Conservation (phyloP, 768 basidiomycete species). For the Pleurotus platypus region DNA sequence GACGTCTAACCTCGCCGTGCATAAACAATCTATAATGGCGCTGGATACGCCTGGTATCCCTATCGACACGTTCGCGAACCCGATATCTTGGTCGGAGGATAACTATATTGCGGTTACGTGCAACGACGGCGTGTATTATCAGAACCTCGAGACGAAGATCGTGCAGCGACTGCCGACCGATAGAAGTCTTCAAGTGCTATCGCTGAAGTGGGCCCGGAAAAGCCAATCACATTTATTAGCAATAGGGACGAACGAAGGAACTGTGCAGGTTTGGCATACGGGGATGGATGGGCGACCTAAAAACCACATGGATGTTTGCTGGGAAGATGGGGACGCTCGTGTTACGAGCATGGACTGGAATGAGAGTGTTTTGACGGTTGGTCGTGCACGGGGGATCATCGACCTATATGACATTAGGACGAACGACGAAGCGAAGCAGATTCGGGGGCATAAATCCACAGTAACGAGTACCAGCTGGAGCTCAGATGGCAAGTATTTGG, state of each 20-base stretch:
- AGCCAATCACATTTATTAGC: slow-evolving; percentile 41
- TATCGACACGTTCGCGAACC: slow-evolving; percentile 48
- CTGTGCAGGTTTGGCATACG: slow-evolving; percentile 55
- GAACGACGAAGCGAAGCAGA: slow-evolving; percentile 21
- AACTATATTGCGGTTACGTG: slow-evolving; percentile 66
- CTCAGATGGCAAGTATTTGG: slow-evolving; percentile 68
- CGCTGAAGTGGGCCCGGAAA: slow-evolving; percentile 46
- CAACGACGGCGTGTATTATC: slow-evolving; percentile 55
- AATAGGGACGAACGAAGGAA: slow-evolving; percentile 47
- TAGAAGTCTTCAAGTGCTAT: neutral
- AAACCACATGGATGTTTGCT: slow-evolving; percentile 31
- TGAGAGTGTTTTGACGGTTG: slow-evolving; percentile 57
- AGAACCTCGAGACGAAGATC: slow-evolving; percentile 51
- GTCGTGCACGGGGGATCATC: slow-evolving; percentile 60
- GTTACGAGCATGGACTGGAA: slow-evolving; percentile 50
- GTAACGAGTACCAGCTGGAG: slow-evolving; percentile 81
- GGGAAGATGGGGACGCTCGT: slow-evolving; percentile 24
- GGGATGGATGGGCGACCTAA: slow-evolving; percentile 24
- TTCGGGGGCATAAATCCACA: slow-evolving; percentile 57
- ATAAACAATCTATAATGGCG: slow-evolving; percentile 51
- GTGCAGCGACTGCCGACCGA: slow-evolving; percentile 45
- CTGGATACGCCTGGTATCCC: slow-evolving; percentile 66
- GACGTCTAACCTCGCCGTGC: slow-evolving; percentile 50
- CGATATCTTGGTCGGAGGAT: slow-evolving; percentile 57
- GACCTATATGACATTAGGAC: slow-evolving; percentile 63